Evolutionary conservation across 1,139 yeast species (phyloP).

Genomic region (Suhomyces chickasaworum): DNA sequence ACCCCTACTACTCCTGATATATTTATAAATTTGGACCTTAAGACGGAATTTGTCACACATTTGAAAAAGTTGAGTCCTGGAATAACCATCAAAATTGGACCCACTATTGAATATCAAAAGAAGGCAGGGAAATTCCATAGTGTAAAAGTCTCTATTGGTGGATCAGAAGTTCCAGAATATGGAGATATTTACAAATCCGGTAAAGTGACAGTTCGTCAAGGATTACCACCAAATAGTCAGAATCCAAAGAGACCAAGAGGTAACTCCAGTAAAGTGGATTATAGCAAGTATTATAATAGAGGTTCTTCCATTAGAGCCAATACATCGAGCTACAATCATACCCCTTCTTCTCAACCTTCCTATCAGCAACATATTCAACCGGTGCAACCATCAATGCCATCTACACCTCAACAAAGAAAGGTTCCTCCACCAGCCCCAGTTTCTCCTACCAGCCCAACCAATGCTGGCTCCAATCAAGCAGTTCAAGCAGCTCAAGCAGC

Average conservation of each 20-base stretch:
- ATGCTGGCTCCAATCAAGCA: constrained; percentile 4
- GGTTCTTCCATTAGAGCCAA: constrained; percentile 18
- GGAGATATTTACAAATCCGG: constrained; percentile 88
- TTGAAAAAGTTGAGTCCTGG: constrained; percentile 64
- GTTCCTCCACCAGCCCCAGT: constrained; percentile 12
- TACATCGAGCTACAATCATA: constrained; percentile 12
- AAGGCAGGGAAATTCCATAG: constrained; percentile 82
- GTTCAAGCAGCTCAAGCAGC: constrained; percentile 16
- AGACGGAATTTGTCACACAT: constrained; percentile 85
- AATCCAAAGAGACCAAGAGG: constrained; percentile 74
- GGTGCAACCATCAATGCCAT: constrained; percentile 7
- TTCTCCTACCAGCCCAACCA: constrained; percentile 9
- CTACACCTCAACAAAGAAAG: constrained; percentile 18
- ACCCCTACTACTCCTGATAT: constrained; percentile 72
- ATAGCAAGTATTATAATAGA: constrained; percentile 46
- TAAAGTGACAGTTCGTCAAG: constrained; percentile 77
- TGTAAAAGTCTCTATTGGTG: constrained; percentile 66
- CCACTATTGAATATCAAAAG: constrained; percentile 80
- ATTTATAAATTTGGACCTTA: constrained; percentile 76
- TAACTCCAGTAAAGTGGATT: constrained; percentile 41
- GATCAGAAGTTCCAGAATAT: constrained; percentile 55
- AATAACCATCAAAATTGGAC: constrained; percentile 65
- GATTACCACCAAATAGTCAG: constrained; percentile 70
- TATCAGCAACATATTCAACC: constrained; percentile 14
- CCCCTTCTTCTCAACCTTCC: constrained; percentile 9